These are phyloP conservation scores for Isabelozyma pseudorhagii DNA, from an alignment of 805 yeast species.

Conservation along the genomic window DNA sequence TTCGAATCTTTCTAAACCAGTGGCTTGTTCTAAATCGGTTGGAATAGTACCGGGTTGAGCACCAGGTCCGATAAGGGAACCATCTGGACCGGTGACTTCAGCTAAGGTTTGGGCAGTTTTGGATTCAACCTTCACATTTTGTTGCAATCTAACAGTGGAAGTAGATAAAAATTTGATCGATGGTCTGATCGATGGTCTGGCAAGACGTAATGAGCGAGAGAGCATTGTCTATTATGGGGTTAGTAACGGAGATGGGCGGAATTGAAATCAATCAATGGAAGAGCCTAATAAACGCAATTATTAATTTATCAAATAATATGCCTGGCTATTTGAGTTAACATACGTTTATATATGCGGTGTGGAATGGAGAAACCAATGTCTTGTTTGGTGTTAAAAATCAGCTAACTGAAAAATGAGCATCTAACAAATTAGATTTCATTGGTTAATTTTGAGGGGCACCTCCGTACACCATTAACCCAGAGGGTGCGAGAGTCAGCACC, in stretches of 20 bases:
- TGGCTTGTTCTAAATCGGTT: constrained; percentile 92
- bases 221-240: constrained; percentile 17
- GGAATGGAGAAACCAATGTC: neutral
- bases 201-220: constrained; percentile 37
- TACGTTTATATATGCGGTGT: neutral
- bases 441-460: neutral
- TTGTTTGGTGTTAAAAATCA: neutral
- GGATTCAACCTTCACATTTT: constrained; percentile 32
- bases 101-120: constrained; percentile 66
- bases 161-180: constrained; percentile 33
- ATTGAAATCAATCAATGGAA: neutral
- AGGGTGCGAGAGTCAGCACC: neutral
- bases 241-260: neutral
- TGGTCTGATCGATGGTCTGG: constrained; percentile 20
- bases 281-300: no score
- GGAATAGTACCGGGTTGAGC: constrained; percentile 84
- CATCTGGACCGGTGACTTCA: constrained; percentile 73
- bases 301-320: no score
- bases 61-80: constrained; percentile 86
- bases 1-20: constrained; percentile 98
- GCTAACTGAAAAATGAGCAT: neutral
- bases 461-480: neutral
- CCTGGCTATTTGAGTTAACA: neutral
- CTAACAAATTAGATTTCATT: neutral
- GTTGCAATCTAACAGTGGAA: constrained; percentile 22